Evolutionary conservation across 2,329 filamentous ascomycete species (phyloP).

Genomic region (Xylariaceae sp.): DNA sequence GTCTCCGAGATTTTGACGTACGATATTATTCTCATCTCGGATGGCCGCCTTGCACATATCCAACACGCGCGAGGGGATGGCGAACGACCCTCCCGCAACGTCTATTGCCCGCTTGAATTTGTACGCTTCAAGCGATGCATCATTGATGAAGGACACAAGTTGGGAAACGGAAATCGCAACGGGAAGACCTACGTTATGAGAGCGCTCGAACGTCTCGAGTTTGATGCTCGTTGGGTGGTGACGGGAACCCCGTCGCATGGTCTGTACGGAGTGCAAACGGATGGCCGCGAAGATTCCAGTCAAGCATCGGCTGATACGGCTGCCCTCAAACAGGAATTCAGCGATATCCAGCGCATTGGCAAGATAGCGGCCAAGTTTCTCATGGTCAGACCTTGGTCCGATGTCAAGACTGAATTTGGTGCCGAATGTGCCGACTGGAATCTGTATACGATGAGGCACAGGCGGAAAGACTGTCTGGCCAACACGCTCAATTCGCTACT

Average conservation of each 20-base stretch:
- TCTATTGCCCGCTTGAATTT: conserved; percentile 56
- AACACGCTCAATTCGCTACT: conserved; percentile 73
- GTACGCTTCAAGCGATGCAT: conserved; percentile 85
- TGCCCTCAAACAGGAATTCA: conserved; percentile 44
- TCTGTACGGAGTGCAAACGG: conserved; percentile 64
- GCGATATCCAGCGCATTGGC: conserved; percentile 62
- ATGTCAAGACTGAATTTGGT: conserved; percentile 48
- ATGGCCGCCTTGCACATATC: conserved; percentile 63
- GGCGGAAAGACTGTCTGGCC: conserved; percentile 58
- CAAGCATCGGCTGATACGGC: conserved; percentile 19
- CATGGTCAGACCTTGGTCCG: conserved; percentile 73
- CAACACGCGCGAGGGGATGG: conserved; percentile 42
- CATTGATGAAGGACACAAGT: conserved; percentile 84
- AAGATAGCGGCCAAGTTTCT: conserved; percentile 66
- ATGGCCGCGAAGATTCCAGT: neutral
- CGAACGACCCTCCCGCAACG: conserved; percentile 25
- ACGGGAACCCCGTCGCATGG: conserved; percentile 86
- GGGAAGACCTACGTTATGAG: conserved; percentile 52
- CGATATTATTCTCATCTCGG: conserved; percentile 75
- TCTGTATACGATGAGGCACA: conserved; percentile 59
- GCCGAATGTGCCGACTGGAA: conserved; percentile 63
- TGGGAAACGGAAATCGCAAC: conserved; percentile 58
- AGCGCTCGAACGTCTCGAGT: conserved; percentile 48
- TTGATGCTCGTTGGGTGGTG: conserved; percentile 80
- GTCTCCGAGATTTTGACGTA: conserved; percentile 55